Evolutionary conservation across 306 rosid species (phyloP), one percentile per base, ranked within the genome.

Genomic region (Albizia julibrissin): DNA sequence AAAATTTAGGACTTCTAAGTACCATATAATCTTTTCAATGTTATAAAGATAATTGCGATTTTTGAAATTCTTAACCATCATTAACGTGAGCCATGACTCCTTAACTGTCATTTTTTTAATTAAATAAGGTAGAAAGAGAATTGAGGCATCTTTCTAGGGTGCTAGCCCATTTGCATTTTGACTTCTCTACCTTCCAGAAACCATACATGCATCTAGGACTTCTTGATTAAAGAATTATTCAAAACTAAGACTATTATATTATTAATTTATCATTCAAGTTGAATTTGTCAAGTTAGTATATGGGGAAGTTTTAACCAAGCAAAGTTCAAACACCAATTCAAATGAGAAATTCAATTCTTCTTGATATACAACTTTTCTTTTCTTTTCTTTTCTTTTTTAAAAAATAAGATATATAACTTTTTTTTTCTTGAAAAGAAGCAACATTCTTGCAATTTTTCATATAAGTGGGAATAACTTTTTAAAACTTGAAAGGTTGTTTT

Each of bases 161-260:
- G 64, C 11, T n/a, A 7, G 61, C 27, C 13, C 46, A 21, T 33
- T 12, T 43, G 40, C 66, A 82, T 40, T 69, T 56, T 75, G 88
- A 82, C 81, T 79, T 72, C 70, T 77, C 69, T 66, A 74, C 22
- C 77, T 43, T 65, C 72, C 31, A 78, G 15, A 59, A 85, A 54
- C 27, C 68, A 34, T 27, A 39, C 34, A 12, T 44, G 40, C 46
- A 54, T 44, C 75, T 42, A 40, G 22, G 29, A 66, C 22, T 67
- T 44, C 10, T 18, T 44, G 46, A 49, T 15, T 26, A 75, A 43
- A 52, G 52, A 72, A 75, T 72, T 80, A 24, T 72, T 80, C 58
- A 44, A 44, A 62, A 37, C 8, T 52, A 10, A 59, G 8, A 33
- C 42, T 16, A 26, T 8, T 26, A 46, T 16, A 56, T 15, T n/a